Base-by-base conservation (phyloP, 352 stramenopile genomes). In the Phytophthora quininea region DNA sequence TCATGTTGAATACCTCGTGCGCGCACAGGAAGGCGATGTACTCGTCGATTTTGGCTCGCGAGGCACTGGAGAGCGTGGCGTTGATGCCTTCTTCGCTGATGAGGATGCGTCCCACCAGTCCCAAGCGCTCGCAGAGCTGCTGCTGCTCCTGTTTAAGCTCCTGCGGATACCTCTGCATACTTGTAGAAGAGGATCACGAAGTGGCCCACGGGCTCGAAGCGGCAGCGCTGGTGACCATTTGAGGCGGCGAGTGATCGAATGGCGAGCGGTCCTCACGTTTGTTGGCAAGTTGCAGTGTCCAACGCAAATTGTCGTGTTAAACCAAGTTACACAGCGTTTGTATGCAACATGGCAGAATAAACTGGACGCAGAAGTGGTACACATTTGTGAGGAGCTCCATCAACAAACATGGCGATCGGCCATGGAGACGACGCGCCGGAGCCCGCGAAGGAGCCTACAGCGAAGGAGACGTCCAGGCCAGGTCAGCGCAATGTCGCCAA, bases 61-160 rank as follows among this genome's bases (percentile, higher is more conserved):
- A 74, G 14, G 79, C 40, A 53, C 82, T 86, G 35, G 76, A 85
- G 35, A 95, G 80, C 62, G 86, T 93, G 45, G 86, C 87, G 70
- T 95, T 95, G 69, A 95, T 89, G 60, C 87, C 87, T 69, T 95
- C 87, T n/a, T 86, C 73, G 54, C 79, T 88, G 62, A 95, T 88
- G 33, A 92, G 77, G 38, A 93, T 83, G 63, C 87, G 80, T 8
- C 87, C 87, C 30, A 86, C 69, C 27, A 95, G 77, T 1, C 74
- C 75, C n/a, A 93, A 68, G 24, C 69, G 56, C n/a, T 71, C 60
- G 50, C 82, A 90, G 10, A 92, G 54, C 58, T 65, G 33, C 51
- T 88, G 58, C 62, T 92, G 86, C 64, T 82, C 74, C 15, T 61
- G 57, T 55, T 85, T 81, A 24, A 77, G 61, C 47, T 76, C 68